Base-by-base conservation (phyloP, 495 filamentous ascomycete genomes). In the Penicilliopsis zonata region DNA sequence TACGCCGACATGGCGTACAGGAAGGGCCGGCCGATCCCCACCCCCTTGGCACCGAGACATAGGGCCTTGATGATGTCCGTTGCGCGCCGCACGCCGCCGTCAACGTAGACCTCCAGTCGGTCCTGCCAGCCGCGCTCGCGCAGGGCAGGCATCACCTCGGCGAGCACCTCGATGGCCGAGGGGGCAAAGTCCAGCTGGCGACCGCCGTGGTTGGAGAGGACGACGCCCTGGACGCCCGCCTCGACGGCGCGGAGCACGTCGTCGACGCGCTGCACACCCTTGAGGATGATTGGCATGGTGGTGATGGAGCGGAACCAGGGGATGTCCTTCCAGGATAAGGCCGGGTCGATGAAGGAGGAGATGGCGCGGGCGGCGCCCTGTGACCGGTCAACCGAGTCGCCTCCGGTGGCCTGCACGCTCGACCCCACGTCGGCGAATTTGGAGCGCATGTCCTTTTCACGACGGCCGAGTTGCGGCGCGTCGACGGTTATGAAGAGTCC, bases 401-500 rank as follows among this genome's bases (percentile, higher is more conserved):
- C 76, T 23, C 61, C 60, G 0, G 41, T 49, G 22, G 55, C 57
- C 49, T 96, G 90, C 15, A 99, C 83, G 45, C 78, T 82, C 12
- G 80, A 86, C 9, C 87, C 90, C 6, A 67, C 64, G 37, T 94
- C 92, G 18, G 72, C 74, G 57, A 95, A 98, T 50, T 95, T 96
- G 21, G 72, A 74, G 18, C 90, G 80, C 88, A 96, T 95, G 43
- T 80, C 73, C 62, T 96, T 96, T 58, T 99, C 90, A 31, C 90
- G 72, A 9, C 92, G 78, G 13, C 90, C 92, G 9, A 96, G 74
- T 50, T 96, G 90, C 2, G 90, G 92, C 21, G 90, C 90, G 48
- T 99, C 90, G 26, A 99, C 90, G 4, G 90, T 99, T 60, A 99
- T 95, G 67, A 96, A 96, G 5, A 99, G 71, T 5, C 80, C 90